phyloP scores from a whole-genome alignment of 441 rosid genomes.

The Corymbia citriodora region DNA sequence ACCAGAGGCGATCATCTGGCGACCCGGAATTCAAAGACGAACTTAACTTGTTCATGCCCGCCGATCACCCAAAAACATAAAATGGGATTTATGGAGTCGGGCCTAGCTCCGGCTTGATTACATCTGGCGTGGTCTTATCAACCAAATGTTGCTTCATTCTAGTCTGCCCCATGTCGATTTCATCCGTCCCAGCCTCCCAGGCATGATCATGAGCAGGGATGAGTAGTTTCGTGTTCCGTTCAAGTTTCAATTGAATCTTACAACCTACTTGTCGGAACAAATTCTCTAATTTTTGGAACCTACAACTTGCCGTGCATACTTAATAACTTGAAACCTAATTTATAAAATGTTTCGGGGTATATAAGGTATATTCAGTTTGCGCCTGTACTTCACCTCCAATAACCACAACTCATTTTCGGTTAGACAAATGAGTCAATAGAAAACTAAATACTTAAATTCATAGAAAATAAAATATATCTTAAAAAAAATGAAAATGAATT shows the following conservation, averaged over 20 bases:
- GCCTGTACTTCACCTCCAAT: fast-evolving
- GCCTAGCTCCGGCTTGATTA: background rate
- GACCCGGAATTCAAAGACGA: background rate
- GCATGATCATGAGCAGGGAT: background rate
- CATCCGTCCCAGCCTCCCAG: background rate
- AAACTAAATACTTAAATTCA: no score
- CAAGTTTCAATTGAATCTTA: background rate
- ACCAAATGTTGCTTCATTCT: background rate
- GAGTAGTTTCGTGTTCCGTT: background rate
- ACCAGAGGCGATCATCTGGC: background rate
- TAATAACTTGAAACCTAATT: background rate
- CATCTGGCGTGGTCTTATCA: background rate
- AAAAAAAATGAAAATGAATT: no score
- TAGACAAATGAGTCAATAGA: no score
- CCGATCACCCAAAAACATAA: background rate
- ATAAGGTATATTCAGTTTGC: no score
- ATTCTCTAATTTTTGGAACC: no score
- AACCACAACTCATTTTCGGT: no score
- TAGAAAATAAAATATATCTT: no score
- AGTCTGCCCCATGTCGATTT: background rate
- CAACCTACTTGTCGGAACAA: no score
- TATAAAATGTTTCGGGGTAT: no score
- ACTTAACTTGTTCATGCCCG: background rate
- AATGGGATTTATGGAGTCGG: background rate
- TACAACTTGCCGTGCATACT: no score